phyloP scores from a whole-genome alignment of 2,329 filamentous ascomycete species.

The Fusarium buxicola region DNA sequence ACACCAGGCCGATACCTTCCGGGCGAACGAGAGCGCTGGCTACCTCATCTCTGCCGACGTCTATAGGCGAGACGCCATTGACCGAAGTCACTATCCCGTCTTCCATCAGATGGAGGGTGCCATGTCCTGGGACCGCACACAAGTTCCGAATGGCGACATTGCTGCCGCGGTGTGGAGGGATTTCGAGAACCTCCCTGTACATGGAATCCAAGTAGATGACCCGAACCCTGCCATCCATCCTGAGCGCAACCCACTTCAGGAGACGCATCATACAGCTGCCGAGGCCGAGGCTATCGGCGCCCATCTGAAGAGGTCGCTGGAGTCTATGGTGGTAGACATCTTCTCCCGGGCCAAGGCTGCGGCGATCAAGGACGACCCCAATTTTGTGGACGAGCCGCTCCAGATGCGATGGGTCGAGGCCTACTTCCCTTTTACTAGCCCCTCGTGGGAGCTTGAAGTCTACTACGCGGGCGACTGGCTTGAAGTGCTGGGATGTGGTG shows the following conservation, averaged over 20 bases:
- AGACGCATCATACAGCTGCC: constrained; percentile 73
- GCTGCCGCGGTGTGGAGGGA: constrained; percentile 76
- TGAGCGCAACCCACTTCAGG: constrained; percentile 86
- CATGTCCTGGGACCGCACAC: constrained; percentile 82
- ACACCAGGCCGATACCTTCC: constrained; percentile 87
- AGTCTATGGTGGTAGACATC: constrained; percentile 89
- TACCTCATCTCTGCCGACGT: constrained; percentile 96
- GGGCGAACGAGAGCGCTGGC: constrained; percentile 76
- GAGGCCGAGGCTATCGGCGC: constrained; percentile 86
- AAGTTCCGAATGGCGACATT: constrained; percentile 68
- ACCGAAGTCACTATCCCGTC: constrained; percentile 93
- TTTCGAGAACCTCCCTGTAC: constrained; percentile 76
- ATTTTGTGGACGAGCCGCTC: constrained; percentile 74
- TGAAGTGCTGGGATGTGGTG: constrained; percentile 92
- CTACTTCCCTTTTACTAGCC: constrained; percentile 97
- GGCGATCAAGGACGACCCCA: constrained; percentile 63
- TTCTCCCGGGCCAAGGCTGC: constrained; percentile 82
- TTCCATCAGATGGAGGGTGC: constrained; percentile 99
- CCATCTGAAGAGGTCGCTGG: constrained; percentile 89
- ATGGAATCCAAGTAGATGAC: constrained; percentile 84
- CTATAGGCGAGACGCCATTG: constrained; percentile 93
- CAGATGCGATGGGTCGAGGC: constrained; percentile 95
- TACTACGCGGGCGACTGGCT: constrained; percentile 96
- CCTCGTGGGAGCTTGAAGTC: constrained; percentile 96
- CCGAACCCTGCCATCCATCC: constrained; percentile 81